Evolutionary conservation across 805 yeast species (phyloP), one percentile per base, ranked within the genome.

Genomic region (Candida piceae): DNA sequence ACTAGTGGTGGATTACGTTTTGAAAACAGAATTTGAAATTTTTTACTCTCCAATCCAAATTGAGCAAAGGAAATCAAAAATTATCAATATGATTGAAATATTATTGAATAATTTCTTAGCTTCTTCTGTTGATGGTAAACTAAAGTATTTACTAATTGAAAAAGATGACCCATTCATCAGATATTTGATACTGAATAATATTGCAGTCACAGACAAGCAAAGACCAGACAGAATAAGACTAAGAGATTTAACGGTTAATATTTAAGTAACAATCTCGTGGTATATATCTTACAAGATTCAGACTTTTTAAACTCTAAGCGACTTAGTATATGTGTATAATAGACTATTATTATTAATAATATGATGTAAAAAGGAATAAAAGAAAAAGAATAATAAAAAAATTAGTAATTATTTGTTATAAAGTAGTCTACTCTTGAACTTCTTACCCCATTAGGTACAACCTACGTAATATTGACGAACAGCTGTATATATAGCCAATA

Each of bases 401-500:
- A n/a, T n/a, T n/a, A n/a, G n/a, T n/a, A n/a, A n/a, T n/a, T n/a
- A n/a, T n/a, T n/a, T n/a, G n/a, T n/a, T n/a, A n/a, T n/a, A n/a
- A n/a, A n/a, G n/a, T n/a, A n/a, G n/a, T n/a, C 22, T 20, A 9
- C 22, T 20, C 6, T 20, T 20, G 8, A 20, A 20, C 22, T 20
- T 20, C 22, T 20, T 36, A 53, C 38, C 38, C 46, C 57, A 49
- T 50, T 36, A 70, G 57, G 48, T 70, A 74, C 24, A 72, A 58
- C 47, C 69, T 67, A 42, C 81, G 69, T 32, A 75, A 62, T 4
- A 70, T 55, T 32, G 73, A 61, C 2, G 72, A 69, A 41, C 69
- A 64, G 20, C 66, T 67, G 42, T 66, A 73, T 2, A 74, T 64
- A 26, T 63, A 61, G 26, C 75, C 72, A 19, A 76, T 58, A 24